A percentile compares a stretch with the other conserved stretches of the same genome.
phyloP scores from a whole-genome alignment of 2,329 filamentous ascomycete species.

The Pseudogymnoascus sp. region DNA sequence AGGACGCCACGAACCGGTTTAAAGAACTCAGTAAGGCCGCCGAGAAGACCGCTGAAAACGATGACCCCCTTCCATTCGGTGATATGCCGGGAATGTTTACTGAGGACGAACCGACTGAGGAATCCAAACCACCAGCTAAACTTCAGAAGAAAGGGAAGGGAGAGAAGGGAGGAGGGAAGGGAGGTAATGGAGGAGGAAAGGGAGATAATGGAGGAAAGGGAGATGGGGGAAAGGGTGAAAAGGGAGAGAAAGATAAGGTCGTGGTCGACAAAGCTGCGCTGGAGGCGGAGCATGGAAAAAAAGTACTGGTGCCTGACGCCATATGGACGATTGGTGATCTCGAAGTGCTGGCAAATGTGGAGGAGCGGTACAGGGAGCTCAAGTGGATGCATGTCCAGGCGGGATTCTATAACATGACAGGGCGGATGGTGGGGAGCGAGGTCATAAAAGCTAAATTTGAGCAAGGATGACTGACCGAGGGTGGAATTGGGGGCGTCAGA shows the following conservation, averaged over 20 bases:
- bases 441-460: conserved; percentile 26
- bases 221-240: background rate
- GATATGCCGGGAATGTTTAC: conserved; percentile 1
- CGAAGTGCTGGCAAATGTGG: conserved; percentile 22
- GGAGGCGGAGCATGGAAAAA: background rate
- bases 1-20: conserved; percentile 13
- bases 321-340: conserved; percentile 25
- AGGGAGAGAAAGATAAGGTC: conserved; percentile 4
- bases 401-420: conserved; percentile 26
- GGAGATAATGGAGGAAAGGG: background rate
- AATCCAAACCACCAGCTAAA: background rate
- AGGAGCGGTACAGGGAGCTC: conserved; percentile 17
- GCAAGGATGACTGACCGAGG: conserved; percentile 14
- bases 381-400: conserved; percentile 27
- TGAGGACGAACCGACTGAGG: background rate
- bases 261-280: background rate
- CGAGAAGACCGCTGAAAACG: background rate
- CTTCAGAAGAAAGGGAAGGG: conserved; percentile 7
- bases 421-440: conserved; percentile 23
- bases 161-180: conserved; percentile 1
- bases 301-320: conserved; percentile 16
- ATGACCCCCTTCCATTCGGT: background rate
- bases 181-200: background rate
- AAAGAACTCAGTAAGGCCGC: conserved; percentile 12
- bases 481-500: background rate